Conservation (phyloP, 2,329 filamentous ascomycete genomes). For the Calonectria naviculata region DNA sequence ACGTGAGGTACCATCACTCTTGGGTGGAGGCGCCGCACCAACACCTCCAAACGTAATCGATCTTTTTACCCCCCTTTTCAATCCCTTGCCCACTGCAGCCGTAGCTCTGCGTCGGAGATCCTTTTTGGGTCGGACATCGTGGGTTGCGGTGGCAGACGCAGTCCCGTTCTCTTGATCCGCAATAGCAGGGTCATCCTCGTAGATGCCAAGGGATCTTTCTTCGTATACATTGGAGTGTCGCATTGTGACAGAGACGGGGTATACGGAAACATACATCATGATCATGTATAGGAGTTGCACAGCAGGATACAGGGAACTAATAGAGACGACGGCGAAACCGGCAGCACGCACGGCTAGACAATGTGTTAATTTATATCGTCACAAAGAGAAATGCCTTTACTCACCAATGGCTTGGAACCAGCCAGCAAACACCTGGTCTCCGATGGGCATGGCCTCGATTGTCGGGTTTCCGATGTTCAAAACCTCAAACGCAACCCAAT, state of each 20-base stretch:
- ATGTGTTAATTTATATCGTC: slow-evolving; percentile 9
- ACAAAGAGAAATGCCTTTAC: slow-evolving; percentile 28
- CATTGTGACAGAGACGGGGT: slow-evolving; percentile 72
- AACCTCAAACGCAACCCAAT: slow-evolving; percentile 75
- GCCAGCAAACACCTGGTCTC: slow-evolving; percentile 69
- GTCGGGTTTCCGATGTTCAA: slow-evolving; percentile 71
- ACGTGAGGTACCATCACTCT: slow-evolving; percentile 47
- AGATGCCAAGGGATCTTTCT: slow-evolving; percentile 73
- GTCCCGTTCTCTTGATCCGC: slow-evolving; percentile 38
- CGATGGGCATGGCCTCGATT: slow-evolving; percentile 61
- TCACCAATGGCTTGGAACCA: slow-evolving; percentile 71
- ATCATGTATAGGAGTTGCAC: slow-evolving; percentile 70
- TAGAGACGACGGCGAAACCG: slow-evolving; percentile 74
- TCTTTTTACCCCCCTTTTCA: slow-evolving; percentile 50
- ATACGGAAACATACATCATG: slow-evolving; percentile 75
- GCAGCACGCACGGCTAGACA: slow-evolving; percentile 69
- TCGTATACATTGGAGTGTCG: slow-evolving; percentile 79
- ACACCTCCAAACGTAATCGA: slow-evolving; percentile 58
- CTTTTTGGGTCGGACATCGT: slow-evolving; percentile 39
- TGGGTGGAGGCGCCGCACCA: slow-evolving; percentile 48
- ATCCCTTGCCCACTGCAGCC: slow-evolving; percentile 27
- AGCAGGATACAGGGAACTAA: slow-evolving; percentile 66
- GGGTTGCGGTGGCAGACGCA: slow-evolving; percentile 35
- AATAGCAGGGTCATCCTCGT: slow-evolving; percentile 49
- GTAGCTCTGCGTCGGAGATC: slow-evolving; percentile 36